Evolutionary conservation across 2,329 filamentous ascomycete genomes (phyloP), one percentile per base, ranked within the genome.

Genomic region (Tolypocladium inflatum): DNA sequence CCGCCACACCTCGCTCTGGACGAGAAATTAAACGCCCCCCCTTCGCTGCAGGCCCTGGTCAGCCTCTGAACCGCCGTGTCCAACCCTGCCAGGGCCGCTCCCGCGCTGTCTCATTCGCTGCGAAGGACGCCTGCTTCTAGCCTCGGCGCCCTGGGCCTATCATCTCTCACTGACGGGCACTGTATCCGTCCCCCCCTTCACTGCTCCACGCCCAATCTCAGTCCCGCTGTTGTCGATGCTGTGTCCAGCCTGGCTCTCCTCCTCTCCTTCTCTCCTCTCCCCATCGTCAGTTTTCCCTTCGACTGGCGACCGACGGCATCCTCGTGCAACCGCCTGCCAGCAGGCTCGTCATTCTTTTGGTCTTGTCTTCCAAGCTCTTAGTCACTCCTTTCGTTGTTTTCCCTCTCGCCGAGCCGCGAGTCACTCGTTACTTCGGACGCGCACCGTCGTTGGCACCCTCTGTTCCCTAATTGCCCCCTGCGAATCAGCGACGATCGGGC

Each of bases 341-440:
- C 79, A 73, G 81, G 80, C 79, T 73, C 75, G 77, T 74, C 82
- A 77, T 74, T 83, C 80, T 67, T 82, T 82, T 76, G 68, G 65
- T 70, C 66, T 45, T 53, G 55, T 59, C 39, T 57, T 55, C 58
- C 51, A 50, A 58, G 51, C 61, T 61, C 60, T 62, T 63, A 72
- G 69, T 73, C 75, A 70, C 70, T 79, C 76, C 66, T 76, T 74
- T 73, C 56, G 55, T 39, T 59, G 57, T 41, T 43, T 57, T 52
- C 43, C 58, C 38, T 21, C 50, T 33, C 35, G 33, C n/a, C 19
- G 6, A 56, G 26, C 30, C 17, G 56, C 42, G 30, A 56, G 42
- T 19, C 59, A 39, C 54, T 59, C 57, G 57, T 57, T 30, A 15
- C 43, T 30, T 50, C 9, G 45, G 26, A 50, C 45, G 26, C 45